Evolutionary conservation across 1,284 basidiomycete species (phyloP).

Genomic region (Cutaneotrichosporon cavernicola): DNA sequence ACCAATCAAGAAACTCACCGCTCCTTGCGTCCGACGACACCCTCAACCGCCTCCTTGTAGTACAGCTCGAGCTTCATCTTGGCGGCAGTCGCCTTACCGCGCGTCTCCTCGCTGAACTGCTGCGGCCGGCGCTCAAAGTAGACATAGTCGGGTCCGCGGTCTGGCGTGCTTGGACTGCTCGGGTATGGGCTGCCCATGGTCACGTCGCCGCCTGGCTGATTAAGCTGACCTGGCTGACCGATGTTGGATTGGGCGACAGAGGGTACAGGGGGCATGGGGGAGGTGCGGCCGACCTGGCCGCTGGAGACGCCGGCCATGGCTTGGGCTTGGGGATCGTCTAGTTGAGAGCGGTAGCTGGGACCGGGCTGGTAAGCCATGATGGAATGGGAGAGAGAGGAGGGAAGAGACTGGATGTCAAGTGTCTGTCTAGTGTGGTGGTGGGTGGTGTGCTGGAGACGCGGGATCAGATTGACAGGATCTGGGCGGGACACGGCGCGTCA

Average conservation of each 20-base stretch:
- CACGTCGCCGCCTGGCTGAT: slow-evolving; percentile 13
- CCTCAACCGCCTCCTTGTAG: slow-evolving; percentile 93
- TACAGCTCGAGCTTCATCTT: slow-evolving; percentile 97
- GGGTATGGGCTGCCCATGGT: slow-evolving; percentile 1
- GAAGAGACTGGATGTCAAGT: not conserved
- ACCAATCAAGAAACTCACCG: slow-evolving; percentile 58
- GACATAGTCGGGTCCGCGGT: slow-evolving; percentile 71
- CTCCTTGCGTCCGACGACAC: slow-evolving; percentile 82
- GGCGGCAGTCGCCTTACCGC: slow-evolving; percentile 89
- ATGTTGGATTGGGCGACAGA: slow-evolving; percentile 36
- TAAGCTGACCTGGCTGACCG: slow-evolving; percentile 39
- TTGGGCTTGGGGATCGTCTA: slow-evolving; percentile 24
- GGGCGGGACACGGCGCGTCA: slow-evolving; percentile 1
- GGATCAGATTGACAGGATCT: not conserved
- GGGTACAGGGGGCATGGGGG: slow-evolving; percentile 44
- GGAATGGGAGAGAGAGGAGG: not conserved
- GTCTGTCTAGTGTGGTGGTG: not conserved
- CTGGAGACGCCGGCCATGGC: slow-evolving; percentile 15
- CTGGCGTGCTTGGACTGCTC: slow-evolving; percentile 19
- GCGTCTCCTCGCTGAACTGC: slow-evolving; percentile 80
- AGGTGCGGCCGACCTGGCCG: slow-evolving; percentile 29
- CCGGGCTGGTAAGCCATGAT: slow-evolving; percentile 36
- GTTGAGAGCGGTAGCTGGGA: slow-evolving; percentile 27
- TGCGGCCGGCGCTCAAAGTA: slow-evolving; percentile 88
- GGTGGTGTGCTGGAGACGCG: not conserved